Evolutionary conservation across 306 rosid species (phyloP), one percentile per base, ranked within the genome.

Genomic region (Corylus americana): DNA sequence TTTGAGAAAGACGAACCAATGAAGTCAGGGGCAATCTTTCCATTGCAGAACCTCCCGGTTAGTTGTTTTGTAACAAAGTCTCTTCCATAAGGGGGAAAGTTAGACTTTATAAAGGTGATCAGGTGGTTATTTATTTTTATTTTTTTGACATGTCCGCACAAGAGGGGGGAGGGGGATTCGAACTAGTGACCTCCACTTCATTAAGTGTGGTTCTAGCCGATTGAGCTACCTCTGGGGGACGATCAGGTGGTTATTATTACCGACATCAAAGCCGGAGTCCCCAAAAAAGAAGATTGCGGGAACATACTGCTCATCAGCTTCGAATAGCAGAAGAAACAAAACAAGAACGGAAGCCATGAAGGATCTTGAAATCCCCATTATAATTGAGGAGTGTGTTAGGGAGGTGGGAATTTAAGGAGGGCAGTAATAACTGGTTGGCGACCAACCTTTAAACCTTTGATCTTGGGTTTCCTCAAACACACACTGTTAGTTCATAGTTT

Each of bases 201-300:
- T 29, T n/a, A n/a, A n/a, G n/a, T n/a, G n/a, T n/a, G n/a, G n/a
- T n/a, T n/a, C n/a, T n/a, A n/a, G n/a, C n/a, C 31, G 1, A 29
- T 1, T 29, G 1, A 29, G 1, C 31, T n/a, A n/a, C n/a, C n/a
- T n/a, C n/a, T n/a, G n/a, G n/a, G n/a, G n/a, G n/a, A n/a, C n/a
- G n/a, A n/a, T n/a, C n/a, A 29, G 31, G 31, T 29, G 1, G 31
- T 91, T 91, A 44, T 93, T 93, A 18, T 91, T 93, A 1, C 98
- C 98, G 12, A 79, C 94, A 83, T 91, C 94, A 53, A 85, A 82
- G 11, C 79, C 76, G 1, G 94, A 93, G 77, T 93, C 94, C 57
- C 94, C 98, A 80, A 93, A 93, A 61, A 89, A 80, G 85, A 93
- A 83, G 80, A 93, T 16, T 35, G 94, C 93, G 14, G 92, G 98